Evolutionary conservation across 2,329 filamentous ascomycete genomes (phyloP).

Genomic region (Plectosphaerella sp.): DNA sequence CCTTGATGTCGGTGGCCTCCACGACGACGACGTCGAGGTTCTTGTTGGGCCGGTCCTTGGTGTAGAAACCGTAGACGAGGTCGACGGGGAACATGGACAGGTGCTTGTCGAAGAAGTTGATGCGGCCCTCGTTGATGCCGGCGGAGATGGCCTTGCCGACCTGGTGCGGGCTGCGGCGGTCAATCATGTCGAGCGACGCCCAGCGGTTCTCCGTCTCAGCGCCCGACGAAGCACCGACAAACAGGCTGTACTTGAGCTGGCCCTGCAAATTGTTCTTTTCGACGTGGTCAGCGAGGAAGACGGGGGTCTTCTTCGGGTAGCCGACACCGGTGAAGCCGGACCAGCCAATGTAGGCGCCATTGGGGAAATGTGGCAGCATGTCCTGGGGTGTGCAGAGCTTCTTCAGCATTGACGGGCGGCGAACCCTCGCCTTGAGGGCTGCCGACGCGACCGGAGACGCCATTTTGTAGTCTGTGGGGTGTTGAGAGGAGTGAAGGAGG

Average conservation of each 20-base stretch:
- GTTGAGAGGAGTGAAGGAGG: constrained; percentile 9
- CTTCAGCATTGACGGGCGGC: constrained; percentile 71
- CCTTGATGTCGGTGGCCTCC: constrained; percentile 81
- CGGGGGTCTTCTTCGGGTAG: constrained; percentile 84
- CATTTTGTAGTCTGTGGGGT: constrained; percentile 25
- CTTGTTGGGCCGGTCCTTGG: constrained; percentile 69
- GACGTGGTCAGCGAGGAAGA: constrained; percentile 80
- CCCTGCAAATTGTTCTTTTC: constrained; percentile 83
- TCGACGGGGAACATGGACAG: constrained; percentile 88
- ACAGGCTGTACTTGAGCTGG: constrained; percentile 79
- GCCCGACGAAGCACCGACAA: constrained; percentile 85
- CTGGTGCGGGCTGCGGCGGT: constrained; percentile 78
- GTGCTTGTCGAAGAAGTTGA: constrained; percentile 93
- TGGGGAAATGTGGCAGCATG: constrained; percentile 74
- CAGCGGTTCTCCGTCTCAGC: constrained; percentile 90
- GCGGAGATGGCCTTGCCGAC: constrained; percentile 87
- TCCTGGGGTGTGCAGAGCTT: constrained; percentile 79
- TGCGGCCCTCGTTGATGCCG: constrained; percentile 83
- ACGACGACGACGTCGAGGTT: constrained; percentile 80
- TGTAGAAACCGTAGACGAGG: constrained; percentile 83
- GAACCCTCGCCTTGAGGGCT: constrained; percentile 70
- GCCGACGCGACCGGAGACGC: constrained; percentile 59
- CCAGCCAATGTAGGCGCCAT: constrained; percentile 86
- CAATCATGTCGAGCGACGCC: constrained; percentile 88
- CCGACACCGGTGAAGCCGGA: constrained; percentile 87